Evolutionary conservation across 2,329 filamentous ascomycete genomes (phyloP), one percentile per base, ranked within the genome.

Genomic region (Trichoderma koningii): DNA sequence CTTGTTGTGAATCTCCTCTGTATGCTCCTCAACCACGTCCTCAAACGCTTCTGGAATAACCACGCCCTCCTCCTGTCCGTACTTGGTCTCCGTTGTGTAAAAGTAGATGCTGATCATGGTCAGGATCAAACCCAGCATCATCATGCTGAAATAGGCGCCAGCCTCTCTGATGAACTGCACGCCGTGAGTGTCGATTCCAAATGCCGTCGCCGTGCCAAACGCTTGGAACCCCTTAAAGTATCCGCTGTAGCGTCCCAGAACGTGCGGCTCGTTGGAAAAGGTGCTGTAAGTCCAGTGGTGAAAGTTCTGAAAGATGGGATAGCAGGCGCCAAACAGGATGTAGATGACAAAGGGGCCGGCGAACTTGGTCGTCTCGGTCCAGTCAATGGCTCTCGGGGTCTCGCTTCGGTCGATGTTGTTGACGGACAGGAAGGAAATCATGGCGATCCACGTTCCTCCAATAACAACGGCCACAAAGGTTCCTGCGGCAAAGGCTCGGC

Each of bases 171-270:
- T 53, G n/a, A 66, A 62, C 41, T 61, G 64, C 57, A 60, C 57
- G 15, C 57, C 44, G 28, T 62, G 57, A 5, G 64, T 55, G 50
- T 66, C 64, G 48, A 66, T 66, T 5, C 64, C 64, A 55, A 66
- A 66, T 7, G 64, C 64, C 12, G 64, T 66, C 1, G 64, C 64
- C 9, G 64, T 66, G 19, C 64, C 64, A 48, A 66, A 66, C 2
- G 64, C 64, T 34, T 66, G 64, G 50, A 66, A 61, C 2, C 64
- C 64, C 64, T 66, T 66, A 28, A 66, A 66, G 28, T 66, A 66
- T 17, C 64, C 64, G 23, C 64, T 66, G 57, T 66, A 66, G 21
- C 64, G 55, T n/a, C 47, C 64, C 47, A 66, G 41, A 4, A 66
- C 57, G 21, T 66, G 64, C 6, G 64, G 64, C 51, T 66, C 64